Percentiles rank a stretch among this genome's conserved stretches.
These are phyloP conservation scores for Camelina neglecta DNA, from an alignment of 345 rosid species.

Conservation along the genomic window DNA sequence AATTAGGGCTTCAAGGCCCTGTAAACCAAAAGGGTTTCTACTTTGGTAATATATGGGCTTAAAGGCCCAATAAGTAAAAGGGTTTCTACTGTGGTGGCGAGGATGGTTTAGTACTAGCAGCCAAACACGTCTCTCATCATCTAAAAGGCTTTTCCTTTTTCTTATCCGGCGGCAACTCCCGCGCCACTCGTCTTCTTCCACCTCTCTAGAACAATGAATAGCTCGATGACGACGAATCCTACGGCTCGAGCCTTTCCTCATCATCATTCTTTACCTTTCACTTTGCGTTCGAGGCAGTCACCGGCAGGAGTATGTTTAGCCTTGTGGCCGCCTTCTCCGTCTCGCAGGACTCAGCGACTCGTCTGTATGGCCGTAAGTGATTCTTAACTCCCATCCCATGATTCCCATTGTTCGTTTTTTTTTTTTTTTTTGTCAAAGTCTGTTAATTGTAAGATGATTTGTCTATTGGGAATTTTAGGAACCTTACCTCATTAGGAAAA, in stretches of 20 bases:
- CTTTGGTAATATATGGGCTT: neutral
- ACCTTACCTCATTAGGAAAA: constrained; percentile 74
- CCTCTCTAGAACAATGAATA: constrained; percentile 42
- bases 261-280: constrained; percentile 37
- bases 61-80: neutral
- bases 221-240: constrained; percentile 52
- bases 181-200: constrained; percentile 29
- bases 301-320: constrained; percentile 36
- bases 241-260: constrained; percentile 48
- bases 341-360: constrained; percentile 52
- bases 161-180: constrained; percentile 40
- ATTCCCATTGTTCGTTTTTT: neutral
- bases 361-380: constrained; percentile 87
- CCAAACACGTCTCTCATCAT: constrained; percentile 29
- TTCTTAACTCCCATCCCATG: neutral
- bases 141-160: constrained; percentile 2
- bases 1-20: too few species aligned
- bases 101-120: neutral
- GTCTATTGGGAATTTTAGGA: constrained; percentile 55
- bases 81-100: neutral
- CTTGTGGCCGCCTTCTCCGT: constrained; percentile 43
- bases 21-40: too few species aligned
- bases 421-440: neutral
- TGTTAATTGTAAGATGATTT: neutral
- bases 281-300: constrained; percentile 30